Evolutionary conservation across 495 filamentous ascomycete genomes (phyloP), one percentile per base, ranked within the genome.

Genomic region (Xylaria sp.): DNA sequence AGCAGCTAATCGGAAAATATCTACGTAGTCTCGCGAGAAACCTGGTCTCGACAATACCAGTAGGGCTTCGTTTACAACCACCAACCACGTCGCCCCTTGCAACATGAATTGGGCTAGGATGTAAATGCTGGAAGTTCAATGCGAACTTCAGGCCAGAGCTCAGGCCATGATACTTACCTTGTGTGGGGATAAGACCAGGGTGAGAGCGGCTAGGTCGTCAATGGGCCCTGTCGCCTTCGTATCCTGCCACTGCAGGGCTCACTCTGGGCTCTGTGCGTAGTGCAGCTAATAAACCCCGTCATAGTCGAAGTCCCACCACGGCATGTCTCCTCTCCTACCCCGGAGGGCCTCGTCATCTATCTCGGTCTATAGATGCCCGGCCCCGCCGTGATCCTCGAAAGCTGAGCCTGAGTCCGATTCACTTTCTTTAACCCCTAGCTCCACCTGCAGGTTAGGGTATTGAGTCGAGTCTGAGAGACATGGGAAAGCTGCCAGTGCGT

Each of bases 321-420:
- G 43, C 17, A 50, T 50, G 62, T 11, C 43, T 50, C 48, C 29
- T 11, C 43, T 50, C 48, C 29, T 55, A 67, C 48, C 64, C 64
- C 48, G 48, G 64, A 67, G 31, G 64, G 64, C 64, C n/a, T 67
- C 48, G 48, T 67, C 48, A 67, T 67, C 64, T 41, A 53, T 66
- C 48, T 41, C 2, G 29, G 19, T 63, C 24, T 48, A 44, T 29
- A 50, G 29, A 37, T 17, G 44, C 44, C 59, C 31, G 31, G 44
- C 52, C 43, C 43, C 62, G 24, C 33, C 11, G 44, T 4, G 8
- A 29, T 8, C 33, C 64, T 35, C 48, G 46, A 67, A 11, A 41
- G 46, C 31, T 67, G 48, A 53, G 35, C 35, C 14, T 33, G 24
- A 66, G 44, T 19, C 24, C 4, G 62, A 29, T 11, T 66, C 31